Evolutionary conservation across 176 grass and related monocot species (phyloP), one percentile per base, ranked within the genome.

Genomic region (Phragmites australis): DNA sequence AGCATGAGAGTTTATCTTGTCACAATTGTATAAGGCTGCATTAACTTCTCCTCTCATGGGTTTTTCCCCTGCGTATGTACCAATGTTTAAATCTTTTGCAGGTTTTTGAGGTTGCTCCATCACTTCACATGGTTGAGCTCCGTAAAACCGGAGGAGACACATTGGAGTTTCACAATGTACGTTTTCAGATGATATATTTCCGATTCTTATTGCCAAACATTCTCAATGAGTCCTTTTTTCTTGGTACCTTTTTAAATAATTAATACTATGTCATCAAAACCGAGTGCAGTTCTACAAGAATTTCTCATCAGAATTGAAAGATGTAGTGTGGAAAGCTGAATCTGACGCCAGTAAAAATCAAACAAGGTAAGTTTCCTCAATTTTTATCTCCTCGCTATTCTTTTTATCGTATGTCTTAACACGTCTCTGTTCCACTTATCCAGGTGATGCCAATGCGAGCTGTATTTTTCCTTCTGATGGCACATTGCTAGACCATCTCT

Each of bases 21-120:
- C 41, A 29, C 18, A 3, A n/a, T 41, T 84, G 1, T 53, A 53
- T 55, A 56, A 81, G 37, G 34, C 19, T 75, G 14, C 2, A 34
- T 16, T 52, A 25, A 11, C 7, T 60, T 53, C 72, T 45, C 13
- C 1, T 44, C 40, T 23, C n/a, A 72, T 73, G n/a, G 30, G 27
- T 41, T 50, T 56, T 34, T 45, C 55, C 17, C 27, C 30, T 7
- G 42, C 47, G 21, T 73, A 65, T 6, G 15, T 66, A 19, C 17
- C 13, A 46, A 50, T 70, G 34, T 74, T 89, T 4, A 44, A 23
- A 72, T 17, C 67, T 75, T 65, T 61, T 70, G 48, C 42, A 99
- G 96, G 92, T 99, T 88, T 99, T 99, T 83, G 96, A 99, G 88
- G 96, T 99, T 67, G 96, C 96, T 81, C 90, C 96, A 81, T 89